These are phyloP conservation scores for Ceratonia siliqua DNA, from an alignment of 306 rosid genomes.

Conservation along the genomic window DNA sequence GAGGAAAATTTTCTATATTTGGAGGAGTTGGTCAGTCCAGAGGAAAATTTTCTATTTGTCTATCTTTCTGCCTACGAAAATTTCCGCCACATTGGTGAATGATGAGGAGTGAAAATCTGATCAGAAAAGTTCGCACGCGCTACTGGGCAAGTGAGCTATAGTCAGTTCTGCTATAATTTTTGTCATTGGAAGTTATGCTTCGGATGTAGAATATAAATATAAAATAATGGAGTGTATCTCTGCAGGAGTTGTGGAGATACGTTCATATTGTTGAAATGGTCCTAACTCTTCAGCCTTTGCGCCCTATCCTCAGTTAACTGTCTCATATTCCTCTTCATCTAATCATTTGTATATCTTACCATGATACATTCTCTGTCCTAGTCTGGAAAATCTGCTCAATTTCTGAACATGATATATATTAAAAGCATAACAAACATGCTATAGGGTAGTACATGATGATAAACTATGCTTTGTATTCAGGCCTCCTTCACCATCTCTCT, in stretches of 20 bases:
- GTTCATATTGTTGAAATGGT: background rate
- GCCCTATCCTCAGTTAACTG: background rate
- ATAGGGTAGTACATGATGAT: slow-evolving; percentile 29
- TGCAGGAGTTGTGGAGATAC: background rate
- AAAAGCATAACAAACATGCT: slow-evolving; percentile 31
- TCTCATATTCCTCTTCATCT: slow-evolving; percentile 8
- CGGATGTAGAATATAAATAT: background rate
- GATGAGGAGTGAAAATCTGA: background rate
- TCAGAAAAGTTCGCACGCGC: background rate
- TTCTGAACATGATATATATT: slow-evolving; percentile 29
- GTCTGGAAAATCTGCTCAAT: slow-evolving; percentile 33
- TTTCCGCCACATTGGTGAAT: background rate
- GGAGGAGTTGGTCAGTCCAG: background rate
- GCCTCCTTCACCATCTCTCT: slow-evolving; percentile 9
- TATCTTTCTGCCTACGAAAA: background rate
- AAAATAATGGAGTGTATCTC: background rate
- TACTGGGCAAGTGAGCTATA: background rate
- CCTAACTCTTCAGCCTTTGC: slow-evolving; percentile 24
- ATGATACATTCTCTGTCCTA: slow-evolving; percentile 32
- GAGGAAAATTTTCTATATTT: no score
- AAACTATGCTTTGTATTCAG: slow-evolving; percentile 30
- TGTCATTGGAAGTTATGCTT: background rate
- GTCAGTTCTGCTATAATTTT: background rate
- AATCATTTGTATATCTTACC: slow-evolving; percentile 18
- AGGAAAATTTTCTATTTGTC: background rate